Conservation (phyloP, 345 rosid genomes). For the Salix udensis region DNA sequence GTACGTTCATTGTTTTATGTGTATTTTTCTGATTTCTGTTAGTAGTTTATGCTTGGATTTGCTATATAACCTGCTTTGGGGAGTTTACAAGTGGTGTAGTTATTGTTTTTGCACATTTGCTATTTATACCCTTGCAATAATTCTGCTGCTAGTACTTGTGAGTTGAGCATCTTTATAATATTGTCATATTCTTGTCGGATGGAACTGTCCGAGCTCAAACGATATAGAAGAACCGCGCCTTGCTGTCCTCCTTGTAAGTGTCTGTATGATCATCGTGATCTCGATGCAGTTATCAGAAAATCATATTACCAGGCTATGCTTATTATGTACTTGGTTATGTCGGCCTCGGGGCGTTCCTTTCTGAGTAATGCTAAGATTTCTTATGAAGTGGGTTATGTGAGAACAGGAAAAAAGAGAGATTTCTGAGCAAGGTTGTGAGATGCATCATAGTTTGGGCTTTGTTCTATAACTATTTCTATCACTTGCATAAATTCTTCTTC, state of each 20-base stretch:
- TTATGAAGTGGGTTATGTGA: background rate
- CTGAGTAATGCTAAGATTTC: too few species aligned
- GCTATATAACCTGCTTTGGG: background rate
- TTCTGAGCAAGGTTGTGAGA: background rate
- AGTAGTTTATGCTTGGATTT: background rate
- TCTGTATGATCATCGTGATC: too few species aligned
- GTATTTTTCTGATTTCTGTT: slow-evolving; percentile 2
- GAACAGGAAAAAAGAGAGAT: background rate
- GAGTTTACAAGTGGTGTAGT: background rate
- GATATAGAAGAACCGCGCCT: too few species aligned
- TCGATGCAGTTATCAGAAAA: too few species aligned
- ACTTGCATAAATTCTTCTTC: background rate
- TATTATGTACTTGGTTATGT: background rate
- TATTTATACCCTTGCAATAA: background rate
- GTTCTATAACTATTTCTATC: background rate
- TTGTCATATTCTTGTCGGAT: background rate
- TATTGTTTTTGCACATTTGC: background rate
- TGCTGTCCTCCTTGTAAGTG: too few species aligned
- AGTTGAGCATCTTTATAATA: too few species aligned
- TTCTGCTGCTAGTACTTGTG: background rate
- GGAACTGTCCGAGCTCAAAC: too few species aligned
- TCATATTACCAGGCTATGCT: background rate
- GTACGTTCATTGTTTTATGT: background rate
- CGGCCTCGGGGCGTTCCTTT: background rate
- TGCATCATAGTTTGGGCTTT: background rate